Evolutionary conservation across 108 stramenopile genomes (phyloP), one percentile per base, ranked within the genome.

Genomic region (Thalassiosira profunda): DNA sequence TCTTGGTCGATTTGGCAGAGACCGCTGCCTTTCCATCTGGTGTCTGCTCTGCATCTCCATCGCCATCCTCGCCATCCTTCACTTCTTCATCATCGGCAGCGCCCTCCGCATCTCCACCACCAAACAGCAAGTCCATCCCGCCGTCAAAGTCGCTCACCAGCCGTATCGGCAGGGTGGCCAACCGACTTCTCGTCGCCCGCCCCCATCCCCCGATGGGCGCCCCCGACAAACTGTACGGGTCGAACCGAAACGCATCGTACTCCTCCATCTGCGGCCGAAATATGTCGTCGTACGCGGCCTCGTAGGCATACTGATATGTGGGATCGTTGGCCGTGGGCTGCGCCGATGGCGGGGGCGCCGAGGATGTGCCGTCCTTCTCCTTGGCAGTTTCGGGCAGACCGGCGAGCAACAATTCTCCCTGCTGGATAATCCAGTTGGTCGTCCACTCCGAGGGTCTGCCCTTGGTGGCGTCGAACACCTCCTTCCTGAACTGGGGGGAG

Each of bases 161-260:
- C 23, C 63, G 63, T 21, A 95, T 58, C 0, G 94, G 91, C 37
- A 95, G 48, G 0, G 64, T 43, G 2, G 90, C 91, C 42, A 95
- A 40, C 29, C 90, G 81, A 72, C 76, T 80, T 6, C 83, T 67
- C 8, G 94, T 86, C 21, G 86, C 90, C 12, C 94, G 70, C 40
- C 81, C 86, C 69, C 81, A 95, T 11, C 94, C 94, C 8, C 94
- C 94, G 43, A 86, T 66, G 0, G 94, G 94, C 8, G 91, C 82
- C 0, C 91, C 94, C 35, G 62, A 83, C 5, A 83, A 82, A 23
- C 71, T 68, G 37, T 47, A 68, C 12, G 81, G 81, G 36, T 82
- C 81, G 35, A 80, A 80, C 58, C 47, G 52, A 0, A 76, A 24
- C 1, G 59, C 14, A 24, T 77, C 76, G 18, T 79, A 77, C 43